Base-by-base conservation (phyloP, 2,329 filamentous ascomycete genomes). In the Cladosporium colombiae region DNA sequence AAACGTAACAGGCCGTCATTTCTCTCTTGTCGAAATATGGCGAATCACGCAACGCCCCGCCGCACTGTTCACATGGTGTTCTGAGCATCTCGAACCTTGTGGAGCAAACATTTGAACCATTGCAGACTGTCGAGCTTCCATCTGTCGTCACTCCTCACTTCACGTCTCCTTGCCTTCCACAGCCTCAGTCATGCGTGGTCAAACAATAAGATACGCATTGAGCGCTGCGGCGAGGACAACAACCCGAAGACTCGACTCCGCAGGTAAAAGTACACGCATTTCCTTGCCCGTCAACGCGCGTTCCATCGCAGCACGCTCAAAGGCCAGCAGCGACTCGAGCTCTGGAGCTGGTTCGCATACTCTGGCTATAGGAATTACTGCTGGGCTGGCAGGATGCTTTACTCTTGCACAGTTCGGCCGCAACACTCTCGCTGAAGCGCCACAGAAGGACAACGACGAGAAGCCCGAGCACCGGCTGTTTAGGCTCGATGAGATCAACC, bases 401-500 rank as follows among this genome's bases (percentile, higher is more conserved):
- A 27, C 56, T 1, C 25, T 59, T 6, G 35, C 56, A 29, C 56
- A 46, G 16, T 37, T 59, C 5, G 56, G 56, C 16, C 56, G 56
- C 8, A 31, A 40, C 2, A 13, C 37, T 21, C 23, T 31, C 11
- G 56, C 56, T 13, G 56, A 59, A 31, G 35, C 56, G 23, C 56
- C 56, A 46, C 56, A 23, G 4, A 40, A 46, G 13, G 56, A 57
- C 35, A 46, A 59, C 23, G 35, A 58, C 25, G 52, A 55, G 16
- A 25, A 62, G 46, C 40, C 49, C 1, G 29, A 65, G 23, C 18
- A 40, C 13, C 44, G 55, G 25, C 68, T 50, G 16, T 65, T 70
- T 35, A 69, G 74, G 2, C 66, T 76, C 7, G 62, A 67, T 37
- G 70, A 79, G 68, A 69, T 80, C 14, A 69, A 70, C 29, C 67